A percentile compares a stretch with the other conserved stretches of the same genome.
Conservation (phyloP, 1,139 yeast genomes). For the Lodderomyces theae region DNA sequence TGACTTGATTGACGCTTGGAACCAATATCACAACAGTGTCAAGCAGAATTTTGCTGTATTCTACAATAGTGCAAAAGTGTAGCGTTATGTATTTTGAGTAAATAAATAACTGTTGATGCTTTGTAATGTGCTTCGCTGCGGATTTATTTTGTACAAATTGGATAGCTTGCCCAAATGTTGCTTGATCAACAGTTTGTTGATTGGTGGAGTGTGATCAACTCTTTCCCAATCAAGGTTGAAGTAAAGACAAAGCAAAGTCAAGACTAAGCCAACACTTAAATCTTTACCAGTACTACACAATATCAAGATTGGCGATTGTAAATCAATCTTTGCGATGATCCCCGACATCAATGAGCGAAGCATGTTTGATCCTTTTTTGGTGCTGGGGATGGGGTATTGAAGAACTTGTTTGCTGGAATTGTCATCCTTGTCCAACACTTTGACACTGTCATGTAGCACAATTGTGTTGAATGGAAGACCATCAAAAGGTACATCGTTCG, state of each 20-base stretch:
- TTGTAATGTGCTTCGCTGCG: slow-evolving; percentile 75
- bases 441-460: slow-evolving; percentile 24
- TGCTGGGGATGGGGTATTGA: slow-evolving; percentile 34
- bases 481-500: slow-evolving; percentile 13
- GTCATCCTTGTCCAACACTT: slow-evolving; percentile 14
- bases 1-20: slow-evolving; percentile 10
- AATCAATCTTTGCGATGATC: slow-evolving; percentile 24
- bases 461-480: slow-evolving; percentile 11
- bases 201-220: slow-evolving; percentile 16
- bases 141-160: slow-evolving; percentile 52
- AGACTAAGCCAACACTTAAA: slow-evolving; percentile 57
- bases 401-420: slow-evolving; percentile 9
- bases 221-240: slow-evolving; percentile 44
- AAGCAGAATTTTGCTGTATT: slow-evolving; percentile 12
- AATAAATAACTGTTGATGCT: slow-evolving; percentile 50
- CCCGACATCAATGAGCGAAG: slow-evolving; percentile 44
- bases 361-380: slow-evolving; percentile 63
- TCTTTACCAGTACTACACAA: slow-evolving; percentile 69
- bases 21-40: slow-evolving; percentile 9
- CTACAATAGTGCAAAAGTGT: slow-evolving; percentile 13
- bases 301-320: slow-evolving; percentile 27
- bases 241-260: slow-evolving; percentile 48
- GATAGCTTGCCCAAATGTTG: slow-evolving; percentile 54
- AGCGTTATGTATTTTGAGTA: neutral
- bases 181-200: slow-evolving; percentile 53